Evolutionary conservation across 495 filamentous ascomycete species (phyloP).

Genomic region (Jackrogersella multiformis): DNA sequence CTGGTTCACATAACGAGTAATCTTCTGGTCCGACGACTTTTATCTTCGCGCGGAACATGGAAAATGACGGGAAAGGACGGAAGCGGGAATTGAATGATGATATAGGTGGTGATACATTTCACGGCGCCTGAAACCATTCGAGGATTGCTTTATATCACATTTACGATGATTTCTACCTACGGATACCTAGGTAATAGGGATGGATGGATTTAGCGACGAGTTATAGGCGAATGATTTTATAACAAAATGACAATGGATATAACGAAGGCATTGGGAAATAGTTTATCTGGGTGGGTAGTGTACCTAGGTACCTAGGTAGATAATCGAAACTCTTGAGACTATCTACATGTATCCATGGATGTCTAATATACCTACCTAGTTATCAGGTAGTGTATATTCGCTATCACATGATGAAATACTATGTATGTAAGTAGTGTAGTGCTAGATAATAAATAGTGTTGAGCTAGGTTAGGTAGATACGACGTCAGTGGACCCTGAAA

Average conservation of each 20-base stretch:
- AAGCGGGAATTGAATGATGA: constrained; percentile 1
- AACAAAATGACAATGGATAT: constrained; percentile 3
- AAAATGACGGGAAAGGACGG: neutral
- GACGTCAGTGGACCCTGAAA: constrained; percentile 44
- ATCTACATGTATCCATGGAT: neutral
- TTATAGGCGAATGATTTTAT: constrained; percentile 37
- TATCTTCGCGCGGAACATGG: neutral
- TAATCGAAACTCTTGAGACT: constrained; percentile 18
- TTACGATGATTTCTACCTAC: neutral
- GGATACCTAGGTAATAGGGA: too few relatives aligned
- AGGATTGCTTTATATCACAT: constrained; percentile 1
- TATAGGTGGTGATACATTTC: constrained; percentile 22
- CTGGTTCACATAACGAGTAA: constrained; percentile 58
- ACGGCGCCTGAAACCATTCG: constrained; percentile 5
- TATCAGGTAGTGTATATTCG: too few relatives aligned
- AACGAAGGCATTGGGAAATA: too few relatives aligned
- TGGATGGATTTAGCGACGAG: constrained; percentile 45
- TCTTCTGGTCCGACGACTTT: neutral
- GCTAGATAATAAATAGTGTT: neutral
- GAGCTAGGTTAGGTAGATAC: too few relatives aligned
- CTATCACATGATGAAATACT: too few relatives aligned
- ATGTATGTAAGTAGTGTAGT: too few relatives aligned
- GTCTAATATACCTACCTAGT: neutral
- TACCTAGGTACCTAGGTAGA: too few relatives aligned
- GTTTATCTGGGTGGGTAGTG: too few relatives aligned